phyloP scores from a whole-genome alignment of 306 rosid genomes.

The Crataegus laevigata region DNA sequence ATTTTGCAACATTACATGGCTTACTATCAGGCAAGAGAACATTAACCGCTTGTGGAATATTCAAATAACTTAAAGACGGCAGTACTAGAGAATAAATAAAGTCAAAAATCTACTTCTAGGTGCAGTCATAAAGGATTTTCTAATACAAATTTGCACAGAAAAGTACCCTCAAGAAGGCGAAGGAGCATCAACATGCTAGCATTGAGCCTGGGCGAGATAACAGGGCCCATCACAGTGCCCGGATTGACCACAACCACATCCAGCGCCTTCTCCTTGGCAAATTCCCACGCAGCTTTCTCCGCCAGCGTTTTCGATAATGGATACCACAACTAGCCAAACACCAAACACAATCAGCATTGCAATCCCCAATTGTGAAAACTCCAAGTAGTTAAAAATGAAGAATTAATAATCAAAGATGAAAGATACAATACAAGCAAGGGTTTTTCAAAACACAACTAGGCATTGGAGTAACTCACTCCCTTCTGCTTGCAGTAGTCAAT shows the following conservation, averaged over 20 bases:
- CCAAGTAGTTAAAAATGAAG: background rate
- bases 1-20: background rate
- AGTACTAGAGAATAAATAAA: no score
- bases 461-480: slow-evolving; percentile 31
- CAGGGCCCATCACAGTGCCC: slow-evolving; percentile 81
- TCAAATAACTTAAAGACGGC: background rate
- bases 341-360: background rate
- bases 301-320: slow-evolving; percentile 77
- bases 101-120: background rate
- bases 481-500: slow-evolving; percentile 72
- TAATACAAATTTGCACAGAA: background rate
- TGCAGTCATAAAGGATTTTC: background rate
- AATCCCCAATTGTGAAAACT: background rate
- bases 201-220: slow-evolving; percentile 65
- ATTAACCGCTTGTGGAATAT: background rate
- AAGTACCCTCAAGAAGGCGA: slow-evolving; percentile 68
- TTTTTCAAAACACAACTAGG: background rate
- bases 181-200: slow-evolving; percentile 80
- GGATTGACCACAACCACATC: slow-evolving; percentile 92
- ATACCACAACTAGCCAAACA: slow-evolving; percentile 66
- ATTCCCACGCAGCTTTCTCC: slow-evolving; percentile 86
- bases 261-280: slow-evolving; percentile 64
- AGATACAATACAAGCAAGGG: background rate
- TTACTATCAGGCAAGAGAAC: background rate
- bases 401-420: background rate